Base-by-base conservation (phyloP, 805 yeast species). In the Torulaspora gathmanii region DNA sequence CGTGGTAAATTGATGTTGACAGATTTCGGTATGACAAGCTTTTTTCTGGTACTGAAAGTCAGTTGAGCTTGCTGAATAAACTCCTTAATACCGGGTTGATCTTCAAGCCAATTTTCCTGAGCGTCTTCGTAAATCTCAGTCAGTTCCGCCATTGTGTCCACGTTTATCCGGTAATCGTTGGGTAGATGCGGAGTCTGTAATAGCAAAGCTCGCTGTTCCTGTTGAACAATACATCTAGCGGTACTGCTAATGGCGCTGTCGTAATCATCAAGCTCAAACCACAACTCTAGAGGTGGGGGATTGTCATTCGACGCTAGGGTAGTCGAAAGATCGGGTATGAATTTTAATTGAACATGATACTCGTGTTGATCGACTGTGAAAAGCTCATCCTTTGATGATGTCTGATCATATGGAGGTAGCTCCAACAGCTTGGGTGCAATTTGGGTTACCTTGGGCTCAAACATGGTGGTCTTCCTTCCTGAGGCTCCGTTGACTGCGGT, bases 71-170 rank as follows among this genome's bases (percentile, higher is more conserved):
- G 37, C 3, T 50, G 46, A 45, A 77, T 64, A 50, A 73, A 76
- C 19, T 56, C 49, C 34, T 55, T 58, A n/a, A 76, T 48, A 2
- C 75, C 78, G 1, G 73, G 74, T 55, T 76, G 79, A 13, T 52
- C 55, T 51, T 55, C 22, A 55, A 55, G 57, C 72, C 73, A 57
- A 60, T 61, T 40, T 42, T 53, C 23, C 65, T 60, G 20, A 51
- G 55, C 27, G 46, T 47, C 34, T 36, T 55, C 58, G 12, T 49
- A 47, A 4, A 51, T 44, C 38, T 44, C 46, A 4, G 49, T 40
- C 25, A 55, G 35, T 15, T 55, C 58, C 7, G 51, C 45, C 20
- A 54, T 44, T 4, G 37, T 46, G 34, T 58, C 63, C 10, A 47
- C 28, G 22, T 45, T 53, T 9, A 60, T 40, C 40, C 55, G 57